phyloP scores from a whole-genome alignment of 176 grass and related monocot genomes.

The Triticum dicoccoides region DNA sequence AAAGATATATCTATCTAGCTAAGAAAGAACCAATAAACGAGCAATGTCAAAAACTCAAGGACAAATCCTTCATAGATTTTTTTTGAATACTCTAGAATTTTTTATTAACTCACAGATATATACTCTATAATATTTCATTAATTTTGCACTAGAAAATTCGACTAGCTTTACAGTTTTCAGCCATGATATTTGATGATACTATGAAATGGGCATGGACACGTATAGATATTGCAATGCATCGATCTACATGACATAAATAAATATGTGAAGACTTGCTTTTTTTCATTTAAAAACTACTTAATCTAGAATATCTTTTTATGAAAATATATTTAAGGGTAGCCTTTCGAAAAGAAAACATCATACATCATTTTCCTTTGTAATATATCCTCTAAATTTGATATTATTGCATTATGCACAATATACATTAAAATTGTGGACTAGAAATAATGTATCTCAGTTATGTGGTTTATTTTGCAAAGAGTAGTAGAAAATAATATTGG shows the following conservation, averaged over 20 bases:
- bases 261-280: background rate
- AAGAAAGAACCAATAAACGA: background rate
- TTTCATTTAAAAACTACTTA: background rate
- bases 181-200: background rate
- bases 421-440: background rate
- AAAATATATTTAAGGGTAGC: too few species aligned
- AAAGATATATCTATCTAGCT: background rate
- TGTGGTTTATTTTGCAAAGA: background rate
- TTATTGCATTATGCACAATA: background rate
- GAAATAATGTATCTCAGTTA: background rate
- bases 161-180: too few species aligned
- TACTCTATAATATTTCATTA: background rate
- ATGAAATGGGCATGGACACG: background rate
- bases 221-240: too few species aligned
- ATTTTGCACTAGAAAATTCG: background rate
- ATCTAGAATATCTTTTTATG: background rate
- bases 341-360: background rate
- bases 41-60: background rate
- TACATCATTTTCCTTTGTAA: background rate
- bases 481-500: background rate
- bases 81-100: background rate
- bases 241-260: background rate
- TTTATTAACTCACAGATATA: background rate
- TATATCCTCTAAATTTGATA: background rate
- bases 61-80: background rate